These are phyloP conservation scores for Metschnikowia kunwiensis DNA, from an alignment of 805 yeast species.

Conservation along the genomic window DNA sequence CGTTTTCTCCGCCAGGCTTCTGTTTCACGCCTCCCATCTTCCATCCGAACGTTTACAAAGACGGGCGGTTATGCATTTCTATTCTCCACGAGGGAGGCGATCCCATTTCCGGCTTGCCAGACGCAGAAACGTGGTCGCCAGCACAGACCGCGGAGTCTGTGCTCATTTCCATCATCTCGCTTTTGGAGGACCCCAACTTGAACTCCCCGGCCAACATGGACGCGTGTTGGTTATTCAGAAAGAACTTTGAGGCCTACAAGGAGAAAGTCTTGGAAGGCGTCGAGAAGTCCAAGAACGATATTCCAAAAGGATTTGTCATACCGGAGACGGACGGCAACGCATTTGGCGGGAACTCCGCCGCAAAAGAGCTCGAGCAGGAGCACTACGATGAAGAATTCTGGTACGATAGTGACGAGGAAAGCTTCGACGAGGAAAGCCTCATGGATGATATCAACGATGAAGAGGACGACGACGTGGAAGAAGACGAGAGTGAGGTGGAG, in stretches of 20 bases:
- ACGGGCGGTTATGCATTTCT: slow-evolving; percentile 90
- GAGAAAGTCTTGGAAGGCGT: slow-evolving; percentile 78
- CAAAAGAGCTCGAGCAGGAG: slow-evolving; percentile 47
- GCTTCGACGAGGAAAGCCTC: slow-evolving; percentile 46
- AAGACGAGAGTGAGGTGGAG: slow-evolving; percentile 25
- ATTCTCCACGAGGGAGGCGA: slow-evolving; percentile 91
- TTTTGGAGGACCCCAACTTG: slow-evolving; percentile 90
- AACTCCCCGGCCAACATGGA: slow-evolving; percentile 95
- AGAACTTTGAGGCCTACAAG: slow-evolving; percentile 71
- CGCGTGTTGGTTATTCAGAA: slow-evolving; percentile 88
- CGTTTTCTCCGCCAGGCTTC: slow-evolving; percentile 89
- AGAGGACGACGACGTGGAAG: slow-evolving; percentile 59
- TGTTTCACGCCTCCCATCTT: slow-evolving; percentile 89
- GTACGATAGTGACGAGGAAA: slow-evolving; percentile 59
- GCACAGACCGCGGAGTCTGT: slow-evolving; percentile 92
- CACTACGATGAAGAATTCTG: slow-evolving; percentile 79
- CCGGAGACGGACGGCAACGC: slow-evolving; percentile 62
- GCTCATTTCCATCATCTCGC: slow-evolving; percentile 82
- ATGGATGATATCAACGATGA: slow-evolving; percentile 47
- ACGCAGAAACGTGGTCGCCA: slow-evolving; percentile 91
- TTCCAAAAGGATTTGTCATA: slow-evolving; percentile 81
- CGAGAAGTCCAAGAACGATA: slow-evolving; percentile 75
- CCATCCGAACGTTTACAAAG: slow-evolving; percentile 93
- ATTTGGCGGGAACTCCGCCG: slow-evolving; percentile 31
- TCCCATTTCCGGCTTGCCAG: slow-evolving; percentile 85